Percentiles rank a stretch among this genome's conserved stretches.
Conservation (phyloP, 2,329 filamentous ascomycete species). For the Exophiala dermatitidis region DNA sequence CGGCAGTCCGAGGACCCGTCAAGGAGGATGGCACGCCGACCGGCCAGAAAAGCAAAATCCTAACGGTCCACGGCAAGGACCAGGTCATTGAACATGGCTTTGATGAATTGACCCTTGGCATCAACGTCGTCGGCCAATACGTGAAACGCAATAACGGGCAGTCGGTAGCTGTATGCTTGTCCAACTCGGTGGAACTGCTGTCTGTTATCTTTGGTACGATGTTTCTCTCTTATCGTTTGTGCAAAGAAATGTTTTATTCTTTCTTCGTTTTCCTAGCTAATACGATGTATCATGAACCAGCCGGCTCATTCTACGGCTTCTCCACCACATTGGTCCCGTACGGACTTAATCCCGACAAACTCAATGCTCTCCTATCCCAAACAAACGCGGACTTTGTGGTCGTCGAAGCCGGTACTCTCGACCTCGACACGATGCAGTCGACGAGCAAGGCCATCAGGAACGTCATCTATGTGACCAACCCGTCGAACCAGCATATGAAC, state of each 20-base stretch:
- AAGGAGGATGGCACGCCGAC: constrained; percentile 54
- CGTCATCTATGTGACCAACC: constrained; percentile 86
- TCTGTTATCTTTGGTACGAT: constrained; percentile 63
- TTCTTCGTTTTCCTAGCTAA: neutral
- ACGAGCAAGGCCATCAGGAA: constrained; percentile 65
- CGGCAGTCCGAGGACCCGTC: constrained; percentile 57
- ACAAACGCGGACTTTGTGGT: constrained; percentile 74
- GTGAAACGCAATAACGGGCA: constrained; percentile 60
- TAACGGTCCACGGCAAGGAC: constrained; percentile 72
- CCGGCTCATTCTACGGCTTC: constrained; percentile 81
- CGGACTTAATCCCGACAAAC: constrained; percentile 60
- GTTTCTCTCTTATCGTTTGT: neutral
- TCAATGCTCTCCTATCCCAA: constrained; percentile 64
- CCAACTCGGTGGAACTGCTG: constrained; percentile 86
- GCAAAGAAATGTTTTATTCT: neutral
- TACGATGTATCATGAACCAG: constrained; percentile 34
- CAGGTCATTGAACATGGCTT: constrained; percentile 65
- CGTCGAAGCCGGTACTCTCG: constrained; percentile 77
- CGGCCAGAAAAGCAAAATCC: constrained; percentile 58
- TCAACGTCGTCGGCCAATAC: constrained; percentile 76
- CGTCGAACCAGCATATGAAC: constrained; percentile 85
- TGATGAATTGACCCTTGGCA: constrained; percentile 70
- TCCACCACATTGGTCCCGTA: constrained; percentile 81
- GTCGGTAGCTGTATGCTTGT: constrained; percentile 80
- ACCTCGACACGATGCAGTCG: constrained; percentile 65